Base-by-base conservation (phyloP, 1,284 basidiomycete genomes). In the Flammula alnicola region DNA sequence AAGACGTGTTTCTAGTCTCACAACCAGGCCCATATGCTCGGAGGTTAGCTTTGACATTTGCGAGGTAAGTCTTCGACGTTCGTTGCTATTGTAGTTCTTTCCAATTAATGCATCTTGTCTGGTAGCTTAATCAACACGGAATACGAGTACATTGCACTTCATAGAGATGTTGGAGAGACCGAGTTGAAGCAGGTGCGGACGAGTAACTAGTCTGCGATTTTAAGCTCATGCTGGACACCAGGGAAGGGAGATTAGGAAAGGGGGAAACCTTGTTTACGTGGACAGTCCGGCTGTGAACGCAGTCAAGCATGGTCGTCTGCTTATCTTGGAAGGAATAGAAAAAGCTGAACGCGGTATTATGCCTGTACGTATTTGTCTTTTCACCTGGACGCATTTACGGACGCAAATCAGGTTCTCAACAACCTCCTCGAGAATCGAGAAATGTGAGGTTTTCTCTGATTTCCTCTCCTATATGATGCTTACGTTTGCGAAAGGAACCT, bases 401-500 rank as follows among this genome's bases (percentile, higher is more conserved):
- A 47, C 39, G 29, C 29, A 30, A 26, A 42, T n/a, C n/a, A 81
- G 78, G 74, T 85, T 3, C 70, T 86, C 8, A 86, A 86, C 56
- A 86, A 86, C 62, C 68, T 86, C 4, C 60, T 86, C 36, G 84
- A 86, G 66, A 85, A 85, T 62, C 71, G 83, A 29, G 83, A 86
- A 67, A 83, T 86, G 81, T 82, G 58, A 49, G 69, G 14, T 10
- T 39, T 5, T 11, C n/a, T 16, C 5, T 14, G n/a, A n/a, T 14
- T 8, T 20, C 25, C 35, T 33, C 14, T 27, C n/a, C 17, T 11
- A 3, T 4, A 38, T 25, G 20, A 35, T 40, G 9, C 30, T 36
- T 26, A 36, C 3, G 9, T 25, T 19, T 10, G 3, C 30, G n/a
- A 31, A 52, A 84, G 81, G 74, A 85, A 86, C 51, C 64, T 86